Evolutionary conservation across 2,329 filamentous ascomycete genomes (phyloP), one percentile per base, ranked within the genome.

Genomic region (Fusarium sp.): DNA sequence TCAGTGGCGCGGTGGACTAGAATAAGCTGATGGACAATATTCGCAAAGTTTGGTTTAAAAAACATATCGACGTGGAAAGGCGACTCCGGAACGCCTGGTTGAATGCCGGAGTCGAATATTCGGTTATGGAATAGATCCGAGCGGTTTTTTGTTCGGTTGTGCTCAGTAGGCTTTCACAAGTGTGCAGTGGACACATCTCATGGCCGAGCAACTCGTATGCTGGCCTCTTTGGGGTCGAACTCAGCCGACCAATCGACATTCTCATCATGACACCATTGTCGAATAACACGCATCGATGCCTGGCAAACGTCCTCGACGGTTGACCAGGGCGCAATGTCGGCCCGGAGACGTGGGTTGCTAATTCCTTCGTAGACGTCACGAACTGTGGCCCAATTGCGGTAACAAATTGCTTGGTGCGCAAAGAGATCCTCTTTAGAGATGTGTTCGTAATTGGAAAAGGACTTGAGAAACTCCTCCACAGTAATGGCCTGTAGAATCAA

Each of bases 241-340:
- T 82, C 79, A 2, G 83, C 79, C n/a, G 75, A 73, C 85, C 85
- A 87, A 20, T 80, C 76, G n/a, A 86, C 80, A 8, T 76, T 75
- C 63, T 86, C 83, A 5, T 81, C 79, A 11, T 79, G 78, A 46
- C 81, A 83, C 82, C 84, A 87, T 25, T 78, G 75, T 5, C 77
- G 78, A 68, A 87, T 75, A 7, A 85, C 75, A 9, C 75, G 77
- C 59, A 87, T 70, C 15, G 80, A 78, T 8, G 77, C 75, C 10
- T 77, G 73, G 15, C 82, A 81, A 9, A 82, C 78, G 16, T 86
- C 84, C 59, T 86, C 83, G 12, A 85, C 76, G 5, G 78, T 78
- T 11, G 80, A 81, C 83, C 84, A 85, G 1, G 82, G 81, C 2
- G 74, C 70, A 20, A 83, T 74, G 22, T 77, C 74, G 25, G 79